phyloP scores from a whole-genome alignment of 1,284 basidiomycete species.

The Mycosarcoma maydis region DNA sequence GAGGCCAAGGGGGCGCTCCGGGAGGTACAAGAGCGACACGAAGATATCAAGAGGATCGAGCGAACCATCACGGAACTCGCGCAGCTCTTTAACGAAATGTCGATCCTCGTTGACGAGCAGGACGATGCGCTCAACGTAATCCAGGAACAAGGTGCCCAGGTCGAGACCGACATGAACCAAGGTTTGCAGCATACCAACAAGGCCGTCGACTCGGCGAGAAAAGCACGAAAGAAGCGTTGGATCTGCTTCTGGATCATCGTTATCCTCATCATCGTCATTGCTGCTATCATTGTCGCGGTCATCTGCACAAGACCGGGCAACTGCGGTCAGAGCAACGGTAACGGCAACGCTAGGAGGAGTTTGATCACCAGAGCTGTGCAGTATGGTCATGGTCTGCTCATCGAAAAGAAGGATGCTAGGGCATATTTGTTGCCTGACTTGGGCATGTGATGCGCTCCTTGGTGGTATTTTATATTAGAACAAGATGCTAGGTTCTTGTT shows the following conservation, averaged over 20 bases:
- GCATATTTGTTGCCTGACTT: constrained; percentile 31
- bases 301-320: constrained; percentile 42
- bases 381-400: constrained; percentile 12
- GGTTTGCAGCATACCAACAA: constrained; percentile 71
- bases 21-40: constrained; percentile 90
- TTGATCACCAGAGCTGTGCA: constrained; percentile 18
- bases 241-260: constrained; percentile 63
- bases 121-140: constrained; percentile 65
- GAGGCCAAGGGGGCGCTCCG: constrained; percentile 84
- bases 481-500: too few relatives aligned
- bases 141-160: constrained; percentile 56
- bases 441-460: constrained; percentile 10
- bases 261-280: constrained; percentile 55
- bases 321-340: constrained; percentile 23
- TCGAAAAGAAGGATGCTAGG: constrained; percentile 16
- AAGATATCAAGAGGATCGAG: constrained; percentile 87
- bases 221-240: constrained; percentile 77
- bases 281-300: constrained; percentile 51
- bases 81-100: constrained; percentile 81
- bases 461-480: too few relatives aligned
- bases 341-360: constrained; percentile 8
- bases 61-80: constrained; percentile 85
- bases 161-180: constrained; percentile 60
- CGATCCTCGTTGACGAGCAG: constrained; percentile 65
- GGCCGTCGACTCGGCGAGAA: constrained; percentile 78